Evolutionary conservation across 345 rosid genomes (phyloP).

Genomic region (Aegle marmelos): DNA sequence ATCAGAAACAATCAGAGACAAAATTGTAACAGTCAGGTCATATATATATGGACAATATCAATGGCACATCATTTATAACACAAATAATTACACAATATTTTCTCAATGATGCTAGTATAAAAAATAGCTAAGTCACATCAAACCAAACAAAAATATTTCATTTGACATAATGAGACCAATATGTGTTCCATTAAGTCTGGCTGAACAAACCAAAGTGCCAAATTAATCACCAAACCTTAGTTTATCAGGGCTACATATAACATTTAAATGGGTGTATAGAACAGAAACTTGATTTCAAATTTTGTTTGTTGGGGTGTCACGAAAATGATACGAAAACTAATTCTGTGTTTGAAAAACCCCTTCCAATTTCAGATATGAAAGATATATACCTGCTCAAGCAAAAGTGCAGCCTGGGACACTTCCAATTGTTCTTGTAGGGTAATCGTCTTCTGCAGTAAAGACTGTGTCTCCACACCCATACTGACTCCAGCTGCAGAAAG

Average conservation of each 20-base stretch:
- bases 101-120: not conserved
- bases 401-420: slow-evolving; percentile 69
- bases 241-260: not conserved
- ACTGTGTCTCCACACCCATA: slow-evolving; percentile 78
- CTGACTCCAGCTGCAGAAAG: slow-evolving; percentile 88
- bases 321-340: not conserved
- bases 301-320: not conserved
- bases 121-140: not conserved
- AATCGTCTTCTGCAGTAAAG: slow-evolving; percentile 64
- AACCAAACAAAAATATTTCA: not conserved
- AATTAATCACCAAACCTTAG: not conserved
- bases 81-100: not conserved
- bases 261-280: not conserved
- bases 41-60: not conserved
- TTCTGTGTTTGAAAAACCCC: not conserved
- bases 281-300: not conserved
- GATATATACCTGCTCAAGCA: slow-evolving; percentile 77
- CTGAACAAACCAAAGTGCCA: not conserved
- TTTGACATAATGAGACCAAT: not conserved
- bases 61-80: not conserved
- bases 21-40: no score
- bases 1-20: not conserved
- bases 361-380: not conserved
- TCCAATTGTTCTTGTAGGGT: slow-evolving; percentile 76
- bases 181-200: not conserved